Conservation (phyloP, 2,329 filamentous ascomycete species). For the Arthrobotrys iridis region DNA sequence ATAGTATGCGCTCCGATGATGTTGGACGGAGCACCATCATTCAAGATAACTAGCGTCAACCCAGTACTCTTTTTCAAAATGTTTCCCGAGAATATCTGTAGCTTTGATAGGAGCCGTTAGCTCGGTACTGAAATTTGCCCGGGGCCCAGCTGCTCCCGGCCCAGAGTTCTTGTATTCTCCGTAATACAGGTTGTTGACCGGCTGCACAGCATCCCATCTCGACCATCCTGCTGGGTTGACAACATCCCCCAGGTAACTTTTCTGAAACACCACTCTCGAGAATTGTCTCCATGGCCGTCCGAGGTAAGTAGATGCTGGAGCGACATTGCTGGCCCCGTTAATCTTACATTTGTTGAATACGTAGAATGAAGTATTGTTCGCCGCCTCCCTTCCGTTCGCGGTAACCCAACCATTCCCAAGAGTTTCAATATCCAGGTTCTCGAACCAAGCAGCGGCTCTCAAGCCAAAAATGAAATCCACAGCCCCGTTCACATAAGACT, state of each 20-base stretch:
- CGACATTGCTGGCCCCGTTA: conserved; percentile 60
- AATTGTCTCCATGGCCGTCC: conserved; percentile 68
- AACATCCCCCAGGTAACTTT: conserved; percentile 66
- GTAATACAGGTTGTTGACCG: conserved; percentile 67
- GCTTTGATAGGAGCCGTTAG: conserved; percentile 7
- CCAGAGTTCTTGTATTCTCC: conserved; percentile 72
- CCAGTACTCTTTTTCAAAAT: conserved; percentile 38
- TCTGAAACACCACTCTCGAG: conserved; percentile 64
- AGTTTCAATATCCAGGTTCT: conserved; percentile 65
- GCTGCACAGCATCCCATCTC: conserved; percentile 66
- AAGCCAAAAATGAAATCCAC: conserved; percentile 72
- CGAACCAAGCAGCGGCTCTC: conserved; percentile 66
- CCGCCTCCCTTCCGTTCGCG: conserved; percentile 63
- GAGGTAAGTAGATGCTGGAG: conserved; percentile 64
- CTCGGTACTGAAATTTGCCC: conserved; percentile 60
- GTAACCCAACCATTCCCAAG: conserved; percentile 65
- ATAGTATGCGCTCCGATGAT: neutral
- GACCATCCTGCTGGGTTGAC: conserved; percentile 71
- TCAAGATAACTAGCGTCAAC: conserved; percentile 27
- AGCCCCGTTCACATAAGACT: conserved; percentile 68
- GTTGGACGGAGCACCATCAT: neutral
- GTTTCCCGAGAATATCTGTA: conserved; percentile 31
- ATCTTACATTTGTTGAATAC: conserved; percentile 68
- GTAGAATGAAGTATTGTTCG: conserved; percentile 64
- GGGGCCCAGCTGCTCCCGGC: conserved; percentile 66